Base-by-base conservation (phyloP, 371 early-diverging fungal species). In the Parasitella parasitica region DNA sequence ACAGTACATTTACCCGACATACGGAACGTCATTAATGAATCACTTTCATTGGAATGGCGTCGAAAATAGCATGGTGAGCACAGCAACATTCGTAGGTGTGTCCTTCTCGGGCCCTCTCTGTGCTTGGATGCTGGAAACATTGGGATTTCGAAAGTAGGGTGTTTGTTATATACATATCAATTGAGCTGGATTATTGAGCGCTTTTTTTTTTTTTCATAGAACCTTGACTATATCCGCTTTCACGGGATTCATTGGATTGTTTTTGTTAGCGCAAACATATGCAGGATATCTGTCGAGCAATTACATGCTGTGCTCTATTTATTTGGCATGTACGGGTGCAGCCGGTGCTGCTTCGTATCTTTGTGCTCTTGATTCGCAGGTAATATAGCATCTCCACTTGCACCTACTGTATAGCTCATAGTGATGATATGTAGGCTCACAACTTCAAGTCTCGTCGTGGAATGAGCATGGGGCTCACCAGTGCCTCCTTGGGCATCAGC, bases 51-150 rank as follows among this genome's bases (percentile, higher is more conserved):
- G 81, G 81, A 58, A 70, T 20, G 71, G 77, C 2, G 20, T 80
- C 1, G 76, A 77, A 37, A 80, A 80, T 48, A 80, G 81, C 57
- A 61, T 80, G 22, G 81, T 77, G 56, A 74, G 81, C 48, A 80
- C 81, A 22, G 74, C 81, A 12, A 70, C 71, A 6, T 80, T 80
- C 59, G 61, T 80, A 8, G 81, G 81, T 26, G 72, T 77, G 3
- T 75, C 76, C 1, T 80, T 77, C 52, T 80, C 81, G 13, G 77
- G 81, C 0, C 81, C 81, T n/a, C 36, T 77, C n/a, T 70, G 69
- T 60, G 76, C 81, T 3, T 73, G 67, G 69, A 15, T 77, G 54
- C 58, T 77, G 15, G 77, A 75, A 35, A 66, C 61, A 2, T 54
- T 70, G 6, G 74, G 74, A 7, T 57, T 60, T 46, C 43, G 38